Evolutionary conservation across 1,139 yeast species (phyloP), one percentile per base, ranked within the genome.

Genomic region (Pichia sp.): DNA sequence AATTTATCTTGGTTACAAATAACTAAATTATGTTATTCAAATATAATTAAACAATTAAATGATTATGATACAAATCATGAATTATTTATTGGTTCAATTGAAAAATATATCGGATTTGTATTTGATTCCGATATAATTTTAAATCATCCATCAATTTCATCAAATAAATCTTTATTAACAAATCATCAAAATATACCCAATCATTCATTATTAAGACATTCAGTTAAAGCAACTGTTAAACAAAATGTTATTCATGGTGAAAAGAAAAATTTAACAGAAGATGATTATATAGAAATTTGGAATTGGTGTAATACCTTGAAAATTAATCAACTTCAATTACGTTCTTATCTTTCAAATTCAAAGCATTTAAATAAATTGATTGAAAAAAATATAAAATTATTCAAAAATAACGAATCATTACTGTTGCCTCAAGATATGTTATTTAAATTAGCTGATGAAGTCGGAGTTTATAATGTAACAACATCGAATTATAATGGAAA

Each of bases 231-330:
- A 16, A 40, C 43, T 6, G 45, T 49, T 7, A 40, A 42, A 29
- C 50, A 47, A 20, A 42, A 32, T 20, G 37, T 49, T 9, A 47
- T 41, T 16, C 52, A 47, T 28, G 52, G 52, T 6, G 52, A 42
- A 32, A 36, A 30, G 9, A 50, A 42, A 25, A 50, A 48, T 16
- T 42, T 50, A 34, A 20, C 26, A 20, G 50, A 48, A 28, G 8
- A 7, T 10, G 53, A 48, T 8, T 36, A 48, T 26, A 8, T 48
- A 3, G 16, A 40, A 27, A 46, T 50, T 26, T 50, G 53, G 53
- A 24, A 42, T 7, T 48, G 48, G 48, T 34, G 42, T 16, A 41
- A 32, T 20, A 9, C n/a, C 2, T 23, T 16, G 4, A 35, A 32
- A 4, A 34, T 49, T 16, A 48, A 49, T 2, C 51, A 48, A 23